Evolutionary conservation across 2,329 filamentous ascomycete genomes (phyloP).

Genomic region (Diaporthe helianthi): DNA sequence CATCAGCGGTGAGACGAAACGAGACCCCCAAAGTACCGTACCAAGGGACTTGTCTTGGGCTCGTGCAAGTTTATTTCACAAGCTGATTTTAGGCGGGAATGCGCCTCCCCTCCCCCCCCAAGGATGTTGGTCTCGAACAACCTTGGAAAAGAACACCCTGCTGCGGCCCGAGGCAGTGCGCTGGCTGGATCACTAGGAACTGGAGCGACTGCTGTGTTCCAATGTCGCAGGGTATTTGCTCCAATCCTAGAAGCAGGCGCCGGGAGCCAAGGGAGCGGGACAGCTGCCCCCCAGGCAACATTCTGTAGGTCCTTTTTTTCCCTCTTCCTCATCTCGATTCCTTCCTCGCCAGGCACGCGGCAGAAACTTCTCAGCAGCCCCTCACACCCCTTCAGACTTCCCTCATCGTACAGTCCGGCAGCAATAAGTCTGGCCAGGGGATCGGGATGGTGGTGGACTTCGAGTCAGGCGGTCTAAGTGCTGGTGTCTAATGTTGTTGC

Average conservation of each 20-base stretch:
- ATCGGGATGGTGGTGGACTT: neutral
- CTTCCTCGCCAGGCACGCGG: neutral
- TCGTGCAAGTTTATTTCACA: constrained; percentile 9
- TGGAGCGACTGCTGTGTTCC: constrained; percentile 18
- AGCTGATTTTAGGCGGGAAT: constrained; percentile 17
- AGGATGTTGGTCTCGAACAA: constrained; percentile 16
- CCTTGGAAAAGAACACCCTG: constrained; percentile 17
- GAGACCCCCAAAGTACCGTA: neutral
- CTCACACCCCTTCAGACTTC: neutral
- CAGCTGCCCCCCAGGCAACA: neutral
- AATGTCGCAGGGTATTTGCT: neutral
- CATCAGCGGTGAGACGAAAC: constrained; percentile 26
- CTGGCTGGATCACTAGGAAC: constrained; percentile 5
- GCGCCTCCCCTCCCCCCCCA: constrained; percentile 5
- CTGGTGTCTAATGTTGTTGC: constrained; percentile 3
- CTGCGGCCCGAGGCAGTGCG: constrained; percentile 9
- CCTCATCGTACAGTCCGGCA: constrained; percentile 4
- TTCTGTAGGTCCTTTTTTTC: neutral
- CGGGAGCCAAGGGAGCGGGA: neutral
- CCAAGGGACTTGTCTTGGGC: constrained; percentile 9
- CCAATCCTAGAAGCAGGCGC: neutral
- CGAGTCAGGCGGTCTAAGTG: constrained; percentile 6
- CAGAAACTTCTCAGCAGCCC: neutral
- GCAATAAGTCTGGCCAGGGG: constrained; percentile 4
- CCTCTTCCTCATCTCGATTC: too few species aligned